phyloP scores from a whole-genome alignment of 208 protist species.

The Leishmania amazonensis region DNA sequence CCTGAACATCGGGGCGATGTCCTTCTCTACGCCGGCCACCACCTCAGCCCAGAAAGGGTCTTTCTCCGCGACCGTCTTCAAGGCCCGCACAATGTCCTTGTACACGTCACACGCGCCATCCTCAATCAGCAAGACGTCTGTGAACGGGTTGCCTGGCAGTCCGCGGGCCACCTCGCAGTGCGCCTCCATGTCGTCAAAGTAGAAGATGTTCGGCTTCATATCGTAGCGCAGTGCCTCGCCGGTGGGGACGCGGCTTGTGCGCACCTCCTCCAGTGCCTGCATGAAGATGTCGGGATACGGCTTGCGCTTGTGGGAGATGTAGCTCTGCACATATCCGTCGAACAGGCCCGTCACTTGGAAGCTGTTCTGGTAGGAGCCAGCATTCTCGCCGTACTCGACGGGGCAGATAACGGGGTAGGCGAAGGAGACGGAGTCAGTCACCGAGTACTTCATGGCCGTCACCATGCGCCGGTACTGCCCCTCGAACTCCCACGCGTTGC shows the following conservation, averaged over 20 bases:
- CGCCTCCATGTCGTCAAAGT: constrained; percentile 71
- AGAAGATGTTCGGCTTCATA: constrained; percentile 74
- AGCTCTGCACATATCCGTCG: constrained; percentile 76
- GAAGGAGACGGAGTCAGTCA: constrained; percentile 44
- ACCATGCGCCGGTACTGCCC: constrained; percentile 78
- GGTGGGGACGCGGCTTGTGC: constrained; percentile 46
- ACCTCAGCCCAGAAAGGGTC: constrained; percentile 73
- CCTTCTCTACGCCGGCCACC: constrained; percentile 52
- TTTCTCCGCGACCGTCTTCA: constrained; percentile 60
- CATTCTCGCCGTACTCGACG: constrained; percentile 50
- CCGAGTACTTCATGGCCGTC: constrained; percentile 35
- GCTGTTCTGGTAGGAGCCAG: constrained; percentile 27
- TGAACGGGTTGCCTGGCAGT: constrained; percentile 62
- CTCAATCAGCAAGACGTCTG: constrained; percentile 67
- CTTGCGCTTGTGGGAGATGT: constrained; percentile 76
- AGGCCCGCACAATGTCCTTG: constrained; percentile 59
- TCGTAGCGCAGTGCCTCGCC: constrained; percentile 64
- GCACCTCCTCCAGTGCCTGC: constrained; percentile 61
- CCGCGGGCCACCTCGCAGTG: constrained; percentile 69
- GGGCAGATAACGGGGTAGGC: constrained; percentile 60
- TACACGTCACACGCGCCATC: constrained; percentile 71
- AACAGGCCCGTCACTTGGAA: constrained; percentile 78
- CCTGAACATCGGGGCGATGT: constrained; percentile 69
- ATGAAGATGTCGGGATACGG: constrained; percentile 82
- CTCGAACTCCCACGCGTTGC: constrained; percentile 79